Conservation (phyloP, 2,329 filamentous ascomycete species). For the Colletotrichum tropicicola region DNA sequence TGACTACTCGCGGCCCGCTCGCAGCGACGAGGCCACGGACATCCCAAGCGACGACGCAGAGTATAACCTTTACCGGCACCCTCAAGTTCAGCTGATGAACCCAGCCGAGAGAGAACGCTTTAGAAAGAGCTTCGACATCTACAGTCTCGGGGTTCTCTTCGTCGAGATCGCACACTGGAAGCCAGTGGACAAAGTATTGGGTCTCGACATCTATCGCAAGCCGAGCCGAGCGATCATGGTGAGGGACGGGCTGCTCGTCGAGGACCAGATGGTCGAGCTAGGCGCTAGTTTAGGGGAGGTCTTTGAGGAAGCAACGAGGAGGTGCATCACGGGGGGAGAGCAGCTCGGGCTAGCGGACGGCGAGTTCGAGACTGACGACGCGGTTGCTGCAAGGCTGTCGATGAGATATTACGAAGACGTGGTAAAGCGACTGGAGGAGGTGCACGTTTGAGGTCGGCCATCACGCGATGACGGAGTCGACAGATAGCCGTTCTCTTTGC, state of each 20-base stretch:
- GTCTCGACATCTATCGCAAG: slow-evolving; percentile 46
- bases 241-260: slow-evolving; percentile 41
- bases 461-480: no score
- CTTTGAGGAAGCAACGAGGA: slow-evolving; percentile 47
- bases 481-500: no score
- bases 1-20: slow-evolving; percentile 62
- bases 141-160: slow-evolving; percentile 60
- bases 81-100: slow-evolving; percentile 47
- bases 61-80: slow-evolving; percentile 61
- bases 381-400: slow-evolving; percentile 49
- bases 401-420: slow-evolving; percentile 53
- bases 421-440: slow-evolving; percentile 50
- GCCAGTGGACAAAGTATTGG: slow-evolving; percentile 53
- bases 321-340: slow-evolving; percentile 46
- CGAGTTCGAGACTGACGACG: slow-evolving; percentile 51
- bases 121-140: slow-evolving; percentile 62
- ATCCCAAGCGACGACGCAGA: slow-evolving; percentile 52
- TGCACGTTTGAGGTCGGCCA: slow-evolving; percentile 41
- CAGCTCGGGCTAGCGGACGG: slow-evolving; percentile 45
- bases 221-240: slow-evolving; percentile 48
- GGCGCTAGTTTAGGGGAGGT: slow-evolving; percentile 49
- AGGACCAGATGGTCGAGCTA: slow-evolving; percentile 41
- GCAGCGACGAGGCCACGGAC: slow-evolving; percentile 60
- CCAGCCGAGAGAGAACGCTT: slow-evolving; percentile 45
- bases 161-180: slow-evolving; percentile 64